Evolutionary conservation across 257 asterid species (phyloP), one percentile per base, ranked within the genome.

Genomic region (Ocimum tenuiflorum): DNA sequence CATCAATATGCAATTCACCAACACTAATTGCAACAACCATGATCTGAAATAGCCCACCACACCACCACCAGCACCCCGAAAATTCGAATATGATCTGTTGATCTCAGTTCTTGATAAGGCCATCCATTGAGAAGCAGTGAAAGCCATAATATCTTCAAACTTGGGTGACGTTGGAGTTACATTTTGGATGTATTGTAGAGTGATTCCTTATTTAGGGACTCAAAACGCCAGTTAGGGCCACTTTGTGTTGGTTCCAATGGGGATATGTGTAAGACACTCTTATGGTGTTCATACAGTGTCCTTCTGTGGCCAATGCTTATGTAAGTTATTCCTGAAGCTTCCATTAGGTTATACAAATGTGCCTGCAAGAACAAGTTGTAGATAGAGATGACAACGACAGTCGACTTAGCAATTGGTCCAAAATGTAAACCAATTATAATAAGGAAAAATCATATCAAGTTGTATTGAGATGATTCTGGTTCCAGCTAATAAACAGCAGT

Each of bases 221-320:
- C 82, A 46, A 84, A 57, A 63, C 68, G 72, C 96, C 96, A 88
- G 73, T 84, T 88, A 33, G 63, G 74, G 54, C 31, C 63, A 17
- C 14, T 23, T 43, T 59, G 57, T 3, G 70, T 46, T 4, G 78
- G 76, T 67, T 86, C 88, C 54, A 70, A 36, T 1, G 87, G 80
- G 24, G 83, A 78, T 79, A 88, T 71, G 27, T 48, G 82, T 38
- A 86, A 72, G 47, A 80, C 65, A 18, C 55, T 73, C 24, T 55
- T 79, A 63, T 88, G 96, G 76, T 82, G 66, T 67, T 82, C 73
- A 19, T 70, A 82, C 18, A 88, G 80, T 10, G 96, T 79, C 54
- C 81, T 73, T 51, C 91, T 81, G 51, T 86, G 95, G 67, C 96
- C 95, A 63, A 88, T 65, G 82, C 96, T 88, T 70, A 88, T 47